Evolutionary conservation across 1,284 basidiomycete species (phyloP).

Genomic region (Sporisorium graminicola): DNA sequence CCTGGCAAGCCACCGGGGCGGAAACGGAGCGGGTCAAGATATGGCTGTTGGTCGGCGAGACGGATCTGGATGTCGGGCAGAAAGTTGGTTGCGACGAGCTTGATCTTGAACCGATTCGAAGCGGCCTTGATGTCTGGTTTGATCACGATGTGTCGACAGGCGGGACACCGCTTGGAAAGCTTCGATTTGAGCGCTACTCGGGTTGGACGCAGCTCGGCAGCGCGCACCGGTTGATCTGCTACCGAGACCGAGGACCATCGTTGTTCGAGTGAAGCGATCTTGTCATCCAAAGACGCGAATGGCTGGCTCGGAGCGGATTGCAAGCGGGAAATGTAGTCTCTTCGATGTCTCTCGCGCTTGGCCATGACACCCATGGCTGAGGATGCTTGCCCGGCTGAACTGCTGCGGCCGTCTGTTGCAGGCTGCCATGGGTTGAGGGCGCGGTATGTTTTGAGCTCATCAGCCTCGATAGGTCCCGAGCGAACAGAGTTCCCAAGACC

Average conservation of each 20-base stretch:
- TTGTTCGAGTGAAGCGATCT: constrained; percentile 81
- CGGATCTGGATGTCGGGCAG: constrained; percentile 81
- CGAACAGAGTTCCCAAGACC: constrained; percentile 7
- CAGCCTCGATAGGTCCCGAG: constrained; percentile 33
- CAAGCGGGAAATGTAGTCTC: constrained; percentile 72
- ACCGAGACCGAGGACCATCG: constrained; percentile 77
- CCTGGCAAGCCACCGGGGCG: background rate
- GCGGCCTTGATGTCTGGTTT: constrained; percentile 97
- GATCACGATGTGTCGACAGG: constrained; percentile 94
- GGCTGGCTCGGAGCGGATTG: constrained; percentile 21
- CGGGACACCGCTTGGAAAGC: constrained; percentile 91
- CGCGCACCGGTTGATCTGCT: constrained; percentile 73
- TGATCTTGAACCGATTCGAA: constrained; percentile 94
- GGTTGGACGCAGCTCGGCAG: constrained; percentile 79
- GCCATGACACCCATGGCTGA: constrained; percentile 32
- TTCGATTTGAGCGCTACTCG: constrained; percentile 93
- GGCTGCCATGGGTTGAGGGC: constrained; percentile 49
- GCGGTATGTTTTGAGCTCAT: constrained; percentile 50
- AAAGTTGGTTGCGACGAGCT: constrained; percentile 92
- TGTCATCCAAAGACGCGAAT: constrained; percentile 32
- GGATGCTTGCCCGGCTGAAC: constrained; percentile 2
- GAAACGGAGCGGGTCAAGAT: constrained; percentile 27
- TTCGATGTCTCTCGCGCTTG: constrained; percentile 77
- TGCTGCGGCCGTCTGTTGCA: constrained; percentile 10
- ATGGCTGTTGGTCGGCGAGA: constrained; percentile 42